Conservation (phyloP, 2,329 filamentous ascomycete species). For the Neonectria hederae region DNA sequence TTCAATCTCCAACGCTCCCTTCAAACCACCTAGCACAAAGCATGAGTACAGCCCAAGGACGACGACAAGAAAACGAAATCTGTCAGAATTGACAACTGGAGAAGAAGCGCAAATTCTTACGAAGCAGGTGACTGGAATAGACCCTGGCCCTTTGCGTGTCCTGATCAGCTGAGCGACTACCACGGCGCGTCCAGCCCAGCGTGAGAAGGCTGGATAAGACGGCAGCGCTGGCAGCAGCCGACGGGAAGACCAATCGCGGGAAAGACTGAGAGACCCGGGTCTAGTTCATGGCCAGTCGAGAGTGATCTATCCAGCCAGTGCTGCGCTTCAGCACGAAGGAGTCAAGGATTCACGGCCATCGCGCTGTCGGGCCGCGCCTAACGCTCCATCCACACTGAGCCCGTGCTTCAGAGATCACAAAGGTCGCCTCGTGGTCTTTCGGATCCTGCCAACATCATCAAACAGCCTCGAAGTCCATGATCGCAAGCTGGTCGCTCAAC, state of each 20-base stretch:
- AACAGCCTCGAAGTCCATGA: neutral
- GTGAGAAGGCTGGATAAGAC: slow-evolving; percentile 3
- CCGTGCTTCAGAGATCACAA: neutral
- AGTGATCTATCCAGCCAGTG: neutral
- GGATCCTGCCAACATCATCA: neutral
- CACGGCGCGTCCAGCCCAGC: neutral
- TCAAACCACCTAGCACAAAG: slow-evolving; percentile 7
- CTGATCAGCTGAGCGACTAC: neutral
- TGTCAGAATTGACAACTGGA: neutral
- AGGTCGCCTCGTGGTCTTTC: neutral
- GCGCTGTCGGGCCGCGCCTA: slow-evolving; percentile 1
- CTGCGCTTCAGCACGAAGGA: neutral
- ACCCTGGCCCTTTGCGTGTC: neutral
- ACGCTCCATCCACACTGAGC: slow-evolving; percentile 8
- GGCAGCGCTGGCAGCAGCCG: neutral
- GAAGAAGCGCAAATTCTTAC: neutral
- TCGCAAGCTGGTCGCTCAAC: neutral
- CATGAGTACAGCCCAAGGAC: slow-evolving; percentile 5
- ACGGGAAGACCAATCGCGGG: neutral
- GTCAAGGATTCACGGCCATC: slow-evolving; percentile 7
- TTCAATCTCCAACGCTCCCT: slow-evolving; percentile 5
- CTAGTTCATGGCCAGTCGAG: neutral
- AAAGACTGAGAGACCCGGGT: neutral
- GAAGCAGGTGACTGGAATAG: neutral
- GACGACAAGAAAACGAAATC: slow-evolving; percentile 4